Conservation (phyloP, 2,329 filamentous ascomycete genomes). For the Penicillium palitans region DNA sequence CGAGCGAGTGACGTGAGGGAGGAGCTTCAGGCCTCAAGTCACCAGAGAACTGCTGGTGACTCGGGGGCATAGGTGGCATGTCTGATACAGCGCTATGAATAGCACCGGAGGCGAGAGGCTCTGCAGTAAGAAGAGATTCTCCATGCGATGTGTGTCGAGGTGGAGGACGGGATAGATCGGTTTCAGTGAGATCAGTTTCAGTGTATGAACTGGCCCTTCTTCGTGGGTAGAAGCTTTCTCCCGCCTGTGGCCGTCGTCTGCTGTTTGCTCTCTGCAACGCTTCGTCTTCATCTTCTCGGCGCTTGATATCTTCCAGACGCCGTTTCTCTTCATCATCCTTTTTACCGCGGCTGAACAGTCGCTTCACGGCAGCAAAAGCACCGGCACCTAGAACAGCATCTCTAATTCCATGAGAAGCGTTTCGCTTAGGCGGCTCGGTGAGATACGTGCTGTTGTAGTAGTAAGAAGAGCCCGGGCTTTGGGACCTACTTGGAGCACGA, state of each 20-base stretch:
- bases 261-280: constrained; percentile 54
- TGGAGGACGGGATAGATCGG: constrained; percentile 32
- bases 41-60: constrained; percentile 41
- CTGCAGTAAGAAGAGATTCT: constrained; percentile 36
- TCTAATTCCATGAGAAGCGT: constrained; percentile 51
- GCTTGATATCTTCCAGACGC: constrained; percentile 57
- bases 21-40: constrained; percentile 29
- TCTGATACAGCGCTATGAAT: constrained; percentile 33
- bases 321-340: constrained; percentile 58
- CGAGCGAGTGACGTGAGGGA: constrained; percentile 18
- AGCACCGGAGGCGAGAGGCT: constrained; percentile 33
- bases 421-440: constrained; percentile 47
- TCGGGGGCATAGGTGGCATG: constrained; percentile 43
- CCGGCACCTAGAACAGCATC: constrained; percentile 67
- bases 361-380: constrained; percentile 60
- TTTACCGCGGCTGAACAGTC: constrained; percentile 61
- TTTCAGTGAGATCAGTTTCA: constrained; percentile 41
- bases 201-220: constrained; percentile 36
- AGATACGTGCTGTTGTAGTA: constrained; percentile 44
- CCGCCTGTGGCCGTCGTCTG: constrained; percentile 64
- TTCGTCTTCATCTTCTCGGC: constrained; percentile 55
- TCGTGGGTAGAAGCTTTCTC: constrained; percentile 56
- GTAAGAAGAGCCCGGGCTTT: constrained; percentile 39
- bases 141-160: constrained; percentile 33
- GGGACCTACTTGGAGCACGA: constrained; percentile 33